Conservation (phyloP, 305 asterid genomes). For the Fraxinus floribunda region DNA sequence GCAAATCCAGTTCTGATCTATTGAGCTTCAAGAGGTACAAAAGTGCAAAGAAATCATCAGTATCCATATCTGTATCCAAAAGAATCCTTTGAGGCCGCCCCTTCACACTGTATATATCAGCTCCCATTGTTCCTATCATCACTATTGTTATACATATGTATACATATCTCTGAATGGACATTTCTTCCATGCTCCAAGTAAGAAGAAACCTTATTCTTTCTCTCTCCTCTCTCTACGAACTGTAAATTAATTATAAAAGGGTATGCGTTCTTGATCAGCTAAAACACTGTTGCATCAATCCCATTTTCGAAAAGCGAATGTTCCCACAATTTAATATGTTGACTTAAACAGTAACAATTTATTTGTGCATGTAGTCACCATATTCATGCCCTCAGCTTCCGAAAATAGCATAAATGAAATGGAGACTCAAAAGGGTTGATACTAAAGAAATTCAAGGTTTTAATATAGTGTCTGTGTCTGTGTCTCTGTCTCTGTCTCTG, state of each 20-base stretch:
- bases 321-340: constrained; percentile 20
- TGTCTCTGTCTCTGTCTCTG: not conserved
- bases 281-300: constrained; percentile 22
- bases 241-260: not conserved
- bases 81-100: constrained; percentile 61
- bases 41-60: constrained; percentile 90
- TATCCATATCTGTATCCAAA: constrained; percentile 79
- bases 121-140: constrained; percentile 24
- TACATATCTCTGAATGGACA: constrained; percentile 32
- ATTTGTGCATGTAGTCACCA: not conserved
- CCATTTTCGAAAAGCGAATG: constrained; percentile 18
- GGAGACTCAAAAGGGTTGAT: not conserved
- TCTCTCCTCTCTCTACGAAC: not conserved
- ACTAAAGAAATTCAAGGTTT: not conserved
- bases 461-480: not conserved
- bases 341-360: not conserved
- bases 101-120: constrained; percentile 14
- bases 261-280: constrained; percentile 15
- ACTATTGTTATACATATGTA: constrained; percentile 19
- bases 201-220: not conserved
- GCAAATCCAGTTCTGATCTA: constrained; percentile 61
- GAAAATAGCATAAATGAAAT: not conserved
- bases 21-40: constrained; percentile 80
- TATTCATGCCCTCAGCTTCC: not conserved
- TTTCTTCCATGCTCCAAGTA: constrained; percentile 7